phyloP scores from a whole-genome alignment of 1,284 basidiomycete species.

The Melampsora allii-populina region DNA sequence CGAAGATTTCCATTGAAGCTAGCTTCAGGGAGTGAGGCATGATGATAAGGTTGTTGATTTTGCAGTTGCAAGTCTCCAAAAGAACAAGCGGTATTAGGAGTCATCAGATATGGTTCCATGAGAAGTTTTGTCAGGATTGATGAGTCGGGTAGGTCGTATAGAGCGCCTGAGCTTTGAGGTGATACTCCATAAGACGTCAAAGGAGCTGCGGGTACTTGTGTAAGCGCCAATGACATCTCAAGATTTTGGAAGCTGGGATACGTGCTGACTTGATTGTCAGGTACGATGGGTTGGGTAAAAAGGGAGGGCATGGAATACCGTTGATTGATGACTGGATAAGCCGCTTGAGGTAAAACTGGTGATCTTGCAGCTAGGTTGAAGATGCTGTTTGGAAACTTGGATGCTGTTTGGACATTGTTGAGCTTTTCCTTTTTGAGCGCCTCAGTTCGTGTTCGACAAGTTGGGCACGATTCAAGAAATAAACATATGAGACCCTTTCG shows the following conservation, averaged over 20 bases:
- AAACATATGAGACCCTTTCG: slow-evolving; percentile 32
- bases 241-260: not conserved
- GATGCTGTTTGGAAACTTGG: not conserved
- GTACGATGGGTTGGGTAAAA: not conserved
- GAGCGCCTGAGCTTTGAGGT: not conserved
- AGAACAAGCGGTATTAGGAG: not conserved
- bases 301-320: not conserved
- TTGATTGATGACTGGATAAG: not conserved
- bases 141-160: not conserved
- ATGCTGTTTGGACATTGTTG: not conserved
- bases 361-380: not conserved
- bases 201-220: slow-evolving; percentile 4
- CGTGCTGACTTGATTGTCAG: not conserved
- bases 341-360: not conserved
- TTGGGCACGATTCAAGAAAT: slow-evolving; percentile 31
- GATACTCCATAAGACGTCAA: not conserved
- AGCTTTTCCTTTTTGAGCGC: slow-evolving; percentile 21
- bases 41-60: not conserved
- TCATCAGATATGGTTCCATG: slow-evolving; percentile 8
- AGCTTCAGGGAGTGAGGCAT: not conserved
- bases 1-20: not conserved
- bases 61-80: not conserved
- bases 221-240: not conserved
- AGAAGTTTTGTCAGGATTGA: not conserved
- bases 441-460: slow-evolving; percentile 26